Evolutionary conservation across 257 asterid genomes (phyloP).

Genomic region (Nicotiana sylvestris): DNA sequence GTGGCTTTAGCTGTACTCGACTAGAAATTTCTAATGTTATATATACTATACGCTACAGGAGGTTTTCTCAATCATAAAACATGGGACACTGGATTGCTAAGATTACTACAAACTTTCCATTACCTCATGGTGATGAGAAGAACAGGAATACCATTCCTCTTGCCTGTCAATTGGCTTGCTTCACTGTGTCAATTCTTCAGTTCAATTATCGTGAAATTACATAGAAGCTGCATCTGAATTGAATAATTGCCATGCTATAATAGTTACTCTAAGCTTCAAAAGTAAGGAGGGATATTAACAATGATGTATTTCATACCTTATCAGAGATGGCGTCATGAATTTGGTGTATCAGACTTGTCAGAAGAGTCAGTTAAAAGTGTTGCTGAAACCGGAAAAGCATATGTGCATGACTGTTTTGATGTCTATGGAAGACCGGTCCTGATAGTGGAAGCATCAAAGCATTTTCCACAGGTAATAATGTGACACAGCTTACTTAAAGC

Average conservation of each 20-base stretch:
- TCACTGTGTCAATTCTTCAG: neutral
- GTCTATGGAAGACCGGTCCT: slow-evolving; percentile 55
- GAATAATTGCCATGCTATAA: neutral
- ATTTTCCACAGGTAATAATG: slow-evolving; percentile 68
- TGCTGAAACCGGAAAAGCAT: slow-evolving; percentile 71
- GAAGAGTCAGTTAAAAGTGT: slow-evolving; percentile 55
- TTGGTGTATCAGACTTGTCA: slow-evolving; percentile 68
- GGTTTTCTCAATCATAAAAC: neutral
- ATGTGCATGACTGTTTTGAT: slow-evolving; percentile 60
- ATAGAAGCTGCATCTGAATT: neutral
- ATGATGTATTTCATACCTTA: slow-evolving; percentile 10
- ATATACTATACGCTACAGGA: neutral
- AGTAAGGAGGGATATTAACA: neutral
- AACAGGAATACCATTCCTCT: neutral
- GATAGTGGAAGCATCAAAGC: slow-evolving; percentile 71
- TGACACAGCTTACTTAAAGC: neutral
- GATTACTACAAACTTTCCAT: neutral
- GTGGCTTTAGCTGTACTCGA: neutral
- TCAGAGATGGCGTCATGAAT: slow-evolving; percentile 76
- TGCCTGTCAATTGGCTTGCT: neutral
- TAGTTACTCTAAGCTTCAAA: slow-evolving; percentile 7
- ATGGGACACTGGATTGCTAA: neutral
- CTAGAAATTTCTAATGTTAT: neutral
- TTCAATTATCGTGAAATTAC: neutral
- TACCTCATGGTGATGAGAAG: neutral